phyloP scores from a whole-genome alignment of 2,329 filamentous ascomycete genomes.

The Beauveria sp. region DNA sequence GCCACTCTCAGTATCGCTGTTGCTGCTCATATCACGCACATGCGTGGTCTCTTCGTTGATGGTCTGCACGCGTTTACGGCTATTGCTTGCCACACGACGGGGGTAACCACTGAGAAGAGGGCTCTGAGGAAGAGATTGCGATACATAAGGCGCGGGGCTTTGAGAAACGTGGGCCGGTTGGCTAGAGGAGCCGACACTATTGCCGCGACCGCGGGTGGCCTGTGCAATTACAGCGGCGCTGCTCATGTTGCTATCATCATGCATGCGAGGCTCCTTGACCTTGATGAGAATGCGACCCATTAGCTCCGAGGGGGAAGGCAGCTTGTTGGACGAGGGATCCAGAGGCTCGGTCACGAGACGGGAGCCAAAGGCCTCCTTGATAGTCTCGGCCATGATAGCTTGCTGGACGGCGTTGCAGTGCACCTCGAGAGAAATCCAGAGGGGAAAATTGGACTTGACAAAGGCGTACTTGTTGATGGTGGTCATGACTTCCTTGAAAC shows the following conservation, averaged over 20 bases:
- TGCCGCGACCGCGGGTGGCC: slow-evolving; percentile 46
- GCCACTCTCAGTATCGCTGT: slow-evolving; percentile 74
- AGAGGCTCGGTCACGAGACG: slow-evolving; percentile 71
- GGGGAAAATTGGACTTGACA: slow-evolving; percentile 72
- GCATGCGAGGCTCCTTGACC: slow-evolving; percentile 68
- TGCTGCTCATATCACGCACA: slow-evolving; percentile 49
- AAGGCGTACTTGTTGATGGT: slow-evolving; percentile 96
- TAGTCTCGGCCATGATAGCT: slow-evolving; percentile 78
- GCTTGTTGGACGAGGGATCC: slow-evolving; percentile 55
- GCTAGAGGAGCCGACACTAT: slow-evolving; percentile 68
- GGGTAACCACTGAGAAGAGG: slow-evolving; percentile 44
- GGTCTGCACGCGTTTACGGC: slow-evolving; percentile 41
- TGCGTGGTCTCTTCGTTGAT: slow-evolving; percentile 51
- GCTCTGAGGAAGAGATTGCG: slow-evolving; percentile 46
- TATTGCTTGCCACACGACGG: slow-evolving; percentile 42
- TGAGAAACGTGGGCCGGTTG: slow-evolving; percentile 47
- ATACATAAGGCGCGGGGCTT: slow-evolving; percentile 39
- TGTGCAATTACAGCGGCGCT: slow-evolving; percentile 26
- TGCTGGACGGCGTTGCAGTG: slow-evolving; percentile 85
- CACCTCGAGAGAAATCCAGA: slow-evolving; percentile 93
- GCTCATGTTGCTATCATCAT: slow-evolving; percentile 38
- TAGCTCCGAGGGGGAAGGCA: slow-evolving; percentile 82
- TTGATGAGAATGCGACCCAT: slow-evolving; percentile 84
- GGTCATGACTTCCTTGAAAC: slow-evolving; percentile 85
- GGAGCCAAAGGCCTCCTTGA: slow-evolving; percentile 76